Evolutionary conservation across 2,329 filamentous ascomycete genomes (phyloP).

Genomic region (Pezicula neosporulosa): DNA sequence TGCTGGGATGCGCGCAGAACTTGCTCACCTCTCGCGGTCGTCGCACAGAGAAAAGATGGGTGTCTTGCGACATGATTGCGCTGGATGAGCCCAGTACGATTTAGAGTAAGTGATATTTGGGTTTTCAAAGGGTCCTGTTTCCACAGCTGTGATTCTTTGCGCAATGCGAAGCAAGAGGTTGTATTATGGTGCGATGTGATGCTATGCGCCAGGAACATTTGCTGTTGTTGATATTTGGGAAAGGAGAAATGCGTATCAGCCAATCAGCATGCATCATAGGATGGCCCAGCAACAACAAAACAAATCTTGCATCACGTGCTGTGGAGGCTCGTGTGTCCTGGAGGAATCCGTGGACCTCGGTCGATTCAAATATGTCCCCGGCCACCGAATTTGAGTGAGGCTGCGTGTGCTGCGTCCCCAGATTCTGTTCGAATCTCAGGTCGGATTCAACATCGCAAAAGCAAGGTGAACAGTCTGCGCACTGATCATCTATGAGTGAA

Average conservation of each 20-base stretch:
- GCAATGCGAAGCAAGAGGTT: too few relatives aligned
- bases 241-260: too few relatives aligned
- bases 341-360: background rate
- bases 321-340: too few relatives aligned
- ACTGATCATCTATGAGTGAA: slow-evolving; percentile 1
- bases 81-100: slow-evolving; percentile 5
- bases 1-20: slow-evolving; percentile 1
- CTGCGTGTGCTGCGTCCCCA: background rate
- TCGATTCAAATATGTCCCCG: background rate
- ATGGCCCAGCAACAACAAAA: too few relatives aligned
- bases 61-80: slow-evolving; percentile 76
- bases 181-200: too few relatives aligned
- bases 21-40: slow-evolving; percentile 79
- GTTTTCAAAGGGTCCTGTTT: too few relatives aligned
- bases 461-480: background rate
- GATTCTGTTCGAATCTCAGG: background rate
- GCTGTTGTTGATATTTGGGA: too few relatives aligned
- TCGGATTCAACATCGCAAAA: background rate
- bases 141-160: too few relatives aligned
- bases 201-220: too few relatives aligned
- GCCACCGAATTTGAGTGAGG: background rate
- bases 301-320: too few relatives aligned
- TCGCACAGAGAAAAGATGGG: slow-evolving; percentile 85
- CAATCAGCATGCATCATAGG: too few relatives aligned
- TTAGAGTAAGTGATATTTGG: too few relatives aligned